Conservation (phyloP, 1,284 basidiomycete species). For the Ganoderma resinaceum region DNA sequence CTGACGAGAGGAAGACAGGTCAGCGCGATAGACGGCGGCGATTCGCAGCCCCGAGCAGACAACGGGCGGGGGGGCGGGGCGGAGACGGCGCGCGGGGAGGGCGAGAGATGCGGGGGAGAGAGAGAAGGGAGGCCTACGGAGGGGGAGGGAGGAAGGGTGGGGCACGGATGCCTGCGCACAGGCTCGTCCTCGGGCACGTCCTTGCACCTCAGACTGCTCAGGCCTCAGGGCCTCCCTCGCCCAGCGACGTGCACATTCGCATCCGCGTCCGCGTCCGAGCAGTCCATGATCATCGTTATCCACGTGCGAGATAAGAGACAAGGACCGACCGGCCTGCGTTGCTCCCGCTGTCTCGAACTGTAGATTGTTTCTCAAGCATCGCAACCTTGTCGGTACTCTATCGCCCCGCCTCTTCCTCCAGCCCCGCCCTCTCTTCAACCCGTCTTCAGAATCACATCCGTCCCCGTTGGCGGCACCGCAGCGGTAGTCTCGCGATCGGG, state of each 20-base stretch:
- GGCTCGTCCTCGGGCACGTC: not conserved
- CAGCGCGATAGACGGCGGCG: not conserved
- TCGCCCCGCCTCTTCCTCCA: not conserved
- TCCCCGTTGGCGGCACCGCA: not conserved
- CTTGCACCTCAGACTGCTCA: too few species aligned
- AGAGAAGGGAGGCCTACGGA: not conserved
- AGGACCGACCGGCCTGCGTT: not conserved
- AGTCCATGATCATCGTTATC: not conserved
- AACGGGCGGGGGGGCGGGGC: not conserved
- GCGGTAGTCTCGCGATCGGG: too few species aligned
- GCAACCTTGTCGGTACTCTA: constrained; percentile 8
- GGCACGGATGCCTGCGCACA: not conserved
- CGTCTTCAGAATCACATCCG: not conserved
- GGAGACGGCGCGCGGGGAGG: not conserved
- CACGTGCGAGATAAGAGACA: constrained; percentile 10
- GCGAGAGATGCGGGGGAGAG: not conserved
- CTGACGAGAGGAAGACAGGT: not conserved
- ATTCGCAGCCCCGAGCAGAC: not conserved
- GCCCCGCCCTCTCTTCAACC: not conserved
- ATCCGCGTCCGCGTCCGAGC: not conserved
- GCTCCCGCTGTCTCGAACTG: not conserved
- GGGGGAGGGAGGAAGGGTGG: not conserved
- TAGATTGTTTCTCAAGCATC: constrained; percentile 6
- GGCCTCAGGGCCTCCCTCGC: too few species aligned
- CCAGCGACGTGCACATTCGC: not conserved